These are phyloP conservation scores for Miscanthus lutarioriparius DNA, from an alignment of 176 grass and related monocot genomes.

Conservation along the genomic window DNA sequence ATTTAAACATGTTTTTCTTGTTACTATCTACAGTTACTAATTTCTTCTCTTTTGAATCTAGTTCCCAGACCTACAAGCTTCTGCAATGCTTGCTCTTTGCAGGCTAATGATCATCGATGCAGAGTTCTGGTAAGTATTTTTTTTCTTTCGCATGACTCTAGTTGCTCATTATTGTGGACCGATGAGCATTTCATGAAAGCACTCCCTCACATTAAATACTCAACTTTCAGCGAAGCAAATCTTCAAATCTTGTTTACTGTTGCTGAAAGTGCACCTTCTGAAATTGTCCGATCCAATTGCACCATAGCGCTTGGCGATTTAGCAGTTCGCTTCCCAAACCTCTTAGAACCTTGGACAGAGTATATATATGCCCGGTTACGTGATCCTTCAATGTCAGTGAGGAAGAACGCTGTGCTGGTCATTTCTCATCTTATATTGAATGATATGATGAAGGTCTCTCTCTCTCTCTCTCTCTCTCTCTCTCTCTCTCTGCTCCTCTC, in stretches of 20 bases:
- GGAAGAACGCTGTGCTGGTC: slow-evolving; percentile 94
- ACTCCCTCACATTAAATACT: neutral
- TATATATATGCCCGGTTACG: slow-evolving; percentile 81
- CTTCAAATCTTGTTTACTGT: slow-evolving; percentile 92
- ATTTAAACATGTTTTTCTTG: slow-evolving; percentile 8
- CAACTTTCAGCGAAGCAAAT: slow-evolving; percentile 81
- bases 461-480: slow-evolving; percentile 35
- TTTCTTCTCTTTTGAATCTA: slow-evolving; percentile 41
- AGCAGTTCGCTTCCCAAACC: slow-evolving; percentile 89
- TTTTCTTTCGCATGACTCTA: slow-evolving; percentile 3
- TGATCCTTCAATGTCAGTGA: slow-evolving; percentile 73
- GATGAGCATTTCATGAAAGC: slow-evolving; percentile 11
- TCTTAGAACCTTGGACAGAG: slow-evolving; percentile 96
- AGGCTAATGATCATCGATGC: slow-evolving; percentile 92
- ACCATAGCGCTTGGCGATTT: slow-evolving; percentile 92
- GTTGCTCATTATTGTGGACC: neutral
- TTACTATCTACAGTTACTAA: neutral
- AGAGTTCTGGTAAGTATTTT: slow-evolving; percentile 68
- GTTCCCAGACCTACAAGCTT: slow-evolving; percentile 83
- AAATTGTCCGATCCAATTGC: slow-evolving; percentile 90
- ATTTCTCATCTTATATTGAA: slow-evolving; percentile 99
- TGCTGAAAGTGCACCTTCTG: slow-evolving; percentile 65
- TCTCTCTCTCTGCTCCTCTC: neutral
- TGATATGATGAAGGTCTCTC: slow-evolving; percentile 97
- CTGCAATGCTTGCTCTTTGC: slow-evolving; percentile 94